These are phyloP conservation scores for Plasmodium gonderi DNA, from an alignment of 169 alveolate genomes.

Conservation along the genomic window DNA sequence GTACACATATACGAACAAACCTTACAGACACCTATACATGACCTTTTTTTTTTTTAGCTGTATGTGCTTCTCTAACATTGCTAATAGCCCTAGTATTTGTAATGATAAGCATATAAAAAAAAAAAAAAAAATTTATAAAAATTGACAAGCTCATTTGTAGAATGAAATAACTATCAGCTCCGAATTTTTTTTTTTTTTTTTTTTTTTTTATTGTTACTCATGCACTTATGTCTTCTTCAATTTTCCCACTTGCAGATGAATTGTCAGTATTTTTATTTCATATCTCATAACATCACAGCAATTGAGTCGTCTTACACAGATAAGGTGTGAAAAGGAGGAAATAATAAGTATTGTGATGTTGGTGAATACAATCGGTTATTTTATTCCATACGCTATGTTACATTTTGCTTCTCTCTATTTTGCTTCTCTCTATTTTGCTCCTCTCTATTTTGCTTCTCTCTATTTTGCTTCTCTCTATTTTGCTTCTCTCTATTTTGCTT, in stretches of 20 bases:
- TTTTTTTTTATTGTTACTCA: neutral
- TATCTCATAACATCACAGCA: constrained; percentile 32
- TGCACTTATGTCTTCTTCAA: neutral
- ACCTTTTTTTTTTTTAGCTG: neutral
- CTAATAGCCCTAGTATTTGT: constrained; percentile 42
- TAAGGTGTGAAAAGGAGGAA: constrained; percentile 10
- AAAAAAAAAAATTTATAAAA: neutral
- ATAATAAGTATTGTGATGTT: neutral
- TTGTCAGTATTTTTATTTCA: constrained; percentile 50
- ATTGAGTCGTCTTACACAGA: constrained; percentile 60
- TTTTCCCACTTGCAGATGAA: constrained; percentile 23
- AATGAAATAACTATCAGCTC: neutral
- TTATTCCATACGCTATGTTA: neutral
- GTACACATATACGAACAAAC: neutral
- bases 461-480: too few relatives aligned
- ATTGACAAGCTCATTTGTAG: neutral
- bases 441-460: too few relatives aligned
- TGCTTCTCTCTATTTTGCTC: too few relatives aligned
- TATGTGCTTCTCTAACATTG: constrained; percentile 34
- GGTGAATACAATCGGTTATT: neutral
- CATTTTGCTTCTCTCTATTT: too few relatives aligned
- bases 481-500: too few relatives aligned
- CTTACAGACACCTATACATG: neutral
- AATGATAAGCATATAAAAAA: constrained; percentile 4
- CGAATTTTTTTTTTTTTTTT: neutral